Evolutionary conservation across 495 filamentous ascomycete genomes (phyloP).

Genomic region (Bacidia gigantensis): DNA sequence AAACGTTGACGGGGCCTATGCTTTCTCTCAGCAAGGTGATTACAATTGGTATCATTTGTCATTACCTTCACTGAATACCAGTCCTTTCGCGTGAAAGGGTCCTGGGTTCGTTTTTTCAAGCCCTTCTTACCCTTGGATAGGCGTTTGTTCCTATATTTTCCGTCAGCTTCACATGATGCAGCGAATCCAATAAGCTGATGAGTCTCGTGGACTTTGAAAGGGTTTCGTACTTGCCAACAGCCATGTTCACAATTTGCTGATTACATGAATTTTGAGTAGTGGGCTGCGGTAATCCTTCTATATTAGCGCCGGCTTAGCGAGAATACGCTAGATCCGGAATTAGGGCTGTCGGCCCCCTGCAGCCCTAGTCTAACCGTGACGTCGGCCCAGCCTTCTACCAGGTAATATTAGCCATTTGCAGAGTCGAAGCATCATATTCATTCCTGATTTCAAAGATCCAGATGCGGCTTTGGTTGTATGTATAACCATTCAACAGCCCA

Average conservation of each 20-base stretch:
- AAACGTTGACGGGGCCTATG: slow-evolving; percentile 87
- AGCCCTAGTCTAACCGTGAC: too few relatives aligned
- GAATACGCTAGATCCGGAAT: background rate
- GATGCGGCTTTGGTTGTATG: too few relatives aligned
- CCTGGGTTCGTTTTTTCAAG: slow-evolving; percentile 96
- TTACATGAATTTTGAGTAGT: background rate
- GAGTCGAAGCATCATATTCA: too few relatives aligned
- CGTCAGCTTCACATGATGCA: slow-evolving; percentile 16
- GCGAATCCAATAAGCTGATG: background rate
- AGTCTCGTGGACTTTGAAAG: slow-evolving; percentile 3
- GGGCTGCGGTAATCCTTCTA: background rate
- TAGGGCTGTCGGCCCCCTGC: too few relatives aligned
- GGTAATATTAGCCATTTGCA: too few relatives aligned
- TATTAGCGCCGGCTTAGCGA: slow-evolving; percentile 1
- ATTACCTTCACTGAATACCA: slow-evolving; percentile 94
- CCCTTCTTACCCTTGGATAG: slow-evolving; percentile 99
- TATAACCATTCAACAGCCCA: too few relatives aligned
- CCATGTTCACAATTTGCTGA: slow-evolving; percentile 56
- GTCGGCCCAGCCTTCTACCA: too few relatives aligned
- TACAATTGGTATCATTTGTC: background rate
- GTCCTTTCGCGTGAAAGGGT: slow-evolving; percentile 96
- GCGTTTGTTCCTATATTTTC: slow-evolving; percentile 80
- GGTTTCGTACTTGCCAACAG: slow-evolving; percentile 73
- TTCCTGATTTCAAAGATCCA: too few relatives aligned
- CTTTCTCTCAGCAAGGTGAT: slow-evolving; percentile 18